Conservation (phyloP, 331 rosid species). For the Stylosanthes scabra region DNA sequence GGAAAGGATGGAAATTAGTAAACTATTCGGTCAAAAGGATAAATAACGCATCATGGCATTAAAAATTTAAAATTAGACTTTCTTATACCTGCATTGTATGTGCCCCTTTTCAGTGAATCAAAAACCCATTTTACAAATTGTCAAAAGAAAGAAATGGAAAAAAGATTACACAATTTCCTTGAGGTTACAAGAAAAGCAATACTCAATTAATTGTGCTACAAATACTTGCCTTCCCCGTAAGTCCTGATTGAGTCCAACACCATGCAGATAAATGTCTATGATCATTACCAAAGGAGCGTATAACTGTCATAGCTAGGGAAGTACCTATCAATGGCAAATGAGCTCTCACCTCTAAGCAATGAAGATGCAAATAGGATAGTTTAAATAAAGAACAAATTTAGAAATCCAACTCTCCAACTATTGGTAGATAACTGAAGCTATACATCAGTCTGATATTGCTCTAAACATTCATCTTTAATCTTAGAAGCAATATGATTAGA, state of each 20-base stretch:
- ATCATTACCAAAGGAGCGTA: constrained; percentile 87
- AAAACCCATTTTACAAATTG: neutral
- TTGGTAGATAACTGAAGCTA: constrained; percentile 22
- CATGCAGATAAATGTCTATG: constrained; percentile 79
- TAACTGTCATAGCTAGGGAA: constrained; percentile 86
- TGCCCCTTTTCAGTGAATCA: constrained; percentile 22
- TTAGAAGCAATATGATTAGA: constrained; percentile 19
- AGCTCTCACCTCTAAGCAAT: constrained; percentile 36
- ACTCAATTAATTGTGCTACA: constrained; percentile 7
- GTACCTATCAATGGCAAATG: constrained; percentile 58
- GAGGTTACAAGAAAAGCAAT: neutral
- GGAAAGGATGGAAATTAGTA: neutral
- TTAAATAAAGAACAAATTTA: constrained; percentile 4
- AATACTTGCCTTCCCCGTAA: constrained; percentile 83
- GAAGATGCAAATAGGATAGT: constrained; percentile 25
- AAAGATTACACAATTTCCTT: neutral
- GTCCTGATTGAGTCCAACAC: constrained; percentile 90
- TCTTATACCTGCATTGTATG: neutral
- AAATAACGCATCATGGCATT: constrained; percentile 7
- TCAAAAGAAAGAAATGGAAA: constrained; percentile 8
- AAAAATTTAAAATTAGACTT: neutral
- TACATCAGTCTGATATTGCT: constrained; percentile 21
- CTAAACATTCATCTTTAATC: constrained; percentile 25
- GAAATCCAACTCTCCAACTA: constrained; percentile 18
- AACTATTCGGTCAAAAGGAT: constrained; percentile 17